Base-by-base conservation (phyloP, 345 rosid species). In the Heritiera littoralis region DNA sequence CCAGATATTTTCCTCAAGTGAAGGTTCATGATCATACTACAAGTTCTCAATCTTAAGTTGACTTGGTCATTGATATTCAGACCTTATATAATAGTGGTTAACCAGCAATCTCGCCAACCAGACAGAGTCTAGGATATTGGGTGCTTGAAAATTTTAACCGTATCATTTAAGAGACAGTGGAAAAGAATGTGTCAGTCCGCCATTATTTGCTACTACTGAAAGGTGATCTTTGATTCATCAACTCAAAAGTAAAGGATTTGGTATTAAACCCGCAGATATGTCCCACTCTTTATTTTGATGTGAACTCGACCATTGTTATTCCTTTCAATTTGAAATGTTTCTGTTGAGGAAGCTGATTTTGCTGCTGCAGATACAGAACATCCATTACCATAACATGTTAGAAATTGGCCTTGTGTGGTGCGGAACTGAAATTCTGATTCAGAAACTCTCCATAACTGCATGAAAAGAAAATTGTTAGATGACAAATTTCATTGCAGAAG, bases 401-500 rank as follows among this genome's bases (percentile, higher is more conserved):
- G 86, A 85, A 90, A 92, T 83, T 89, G 91, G 52, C 93, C 90
- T 78, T 79, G 83, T 45, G 84, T 64, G 51, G 92, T 79, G 28
- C 90, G 89, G 58, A 90, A 81, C 81, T 82, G 89, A 84, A 92
- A 92, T 49, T 84, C 81, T 67, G 83, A 82, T 69, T 84, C 89
- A 51, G 92, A 88, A 64, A 88, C 80, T 86, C 96, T 89, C 96
- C 91, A 90, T 52, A 90, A 82, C 93, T 92, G 91, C 81, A 83
- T 69, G 67, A 64, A 65, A 73, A 66, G 46, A 61, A 38, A 49
- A 48, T 32, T 64, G 5, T 54, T 23, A 8, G 66, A 78, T 72
- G 45, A 83, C 20, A 67, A 66, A 52, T 49, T 71, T 23, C 38
- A 35, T 35, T 1, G 10, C 51, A 58, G 52, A 20, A 18, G 20